Evolutionary conservation across 1,139 yeast genomes (phyloP), one percentile per base, ranked within the genome.

Genomic region (Suhomyces kunorum): DNA sequence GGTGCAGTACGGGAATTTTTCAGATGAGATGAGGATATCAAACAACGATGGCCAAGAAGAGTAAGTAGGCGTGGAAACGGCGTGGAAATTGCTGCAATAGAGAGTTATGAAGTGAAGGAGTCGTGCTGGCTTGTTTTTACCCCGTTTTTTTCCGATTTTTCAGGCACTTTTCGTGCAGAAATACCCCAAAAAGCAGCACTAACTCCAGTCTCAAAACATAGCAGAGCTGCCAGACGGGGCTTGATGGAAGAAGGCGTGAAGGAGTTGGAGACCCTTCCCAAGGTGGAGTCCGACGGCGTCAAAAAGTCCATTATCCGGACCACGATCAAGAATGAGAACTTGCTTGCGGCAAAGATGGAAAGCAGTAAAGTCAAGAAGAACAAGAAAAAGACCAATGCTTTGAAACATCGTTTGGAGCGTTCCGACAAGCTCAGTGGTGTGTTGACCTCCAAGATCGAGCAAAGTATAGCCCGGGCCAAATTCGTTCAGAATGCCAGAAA

Each of bases 161-260:
- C 11, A 5, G 14, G 15, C 9, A 3, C 15, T 9, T 9, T 25
- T 13, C 12, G n/a, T 12, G 5, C 14, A 12, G 15, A 25, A 25
- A 25, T n/a, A n/a, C n/a, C n/a, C n/a, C n/a, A n/a, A n/a, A n/a
- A n/a, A n/a, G n/a, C 28, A 27, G 5, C 47, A 54, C 65, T 51
- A 55, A 55, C 56, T 23, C 3, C 51, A 71, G 76, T 81, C 23
- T 81, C 88, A 9, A 83, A 82, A 49, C 81, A 76, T 48, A 81
- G 89, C 34, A 76, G 92, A 66, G 89, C 89, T 5, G 90, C 92
- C 4, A 79, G 90, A 64, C 73, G 88, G 58, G 84, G 83, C 3
- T 61, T 66, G 26, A 63, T 66, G 6, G 56, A 53, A 6, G 62
- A 53, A 15, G 53, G 55, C 9, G 74, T 74, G 9, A 74, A 70